phyloP scores from a whole-genome alignment of 1,139 yeast species.

The Candida tunisiensis region DNA sequence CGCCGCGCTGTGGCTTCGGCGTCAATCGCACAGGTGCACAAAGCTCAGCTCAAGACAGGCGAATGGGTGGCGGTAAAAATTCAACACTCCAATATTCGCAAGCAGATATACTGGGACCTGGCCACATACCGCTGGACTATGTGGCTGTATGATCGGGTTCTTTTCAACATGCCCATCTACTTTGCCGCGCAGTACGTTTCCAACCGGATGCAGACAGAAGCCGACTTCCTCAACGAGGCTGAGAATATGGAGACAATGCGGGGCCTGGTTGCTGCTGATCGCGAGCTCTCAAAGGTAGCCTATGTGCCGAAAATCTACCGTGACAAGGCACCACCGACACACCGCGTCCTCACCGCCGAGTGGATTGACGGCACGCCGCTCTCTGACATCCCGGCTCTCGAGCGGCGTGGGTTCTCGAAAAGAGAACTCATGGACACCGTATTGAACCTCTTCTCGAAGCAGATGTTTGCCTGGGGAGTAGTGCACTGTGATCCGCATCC shows the following conservation, averaged over 20 bases:
- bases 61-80: constrained; percentile 50
- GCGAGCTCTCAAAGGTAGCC: constrained; percentile 20
- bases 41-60: constrained; percentile 33
- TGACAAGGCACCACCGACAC: constrained; percentile 28
- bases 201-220: constrained; percentile 40
- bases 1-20: constrained; percentile 52
- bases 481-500: constrained; percentile 80
- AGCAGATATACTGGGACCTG: constrained; percentile 43
- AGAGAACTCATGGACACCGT: constrained; percentile 33
- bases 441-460: constrained; percentile 41
- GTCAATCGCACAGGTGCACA: constrained; percentile 59
- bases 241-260: constrained; percentile 28
- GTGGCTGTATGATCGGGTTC: constrained; percentile 31
- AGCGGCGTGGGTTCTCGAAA: constrained; percentile 26
- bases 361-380: constrained; percentile 63
- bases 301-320: constrained; percentile 38
- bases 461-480: constrained; percentile 58
- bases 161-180: constrained; percentile 49
- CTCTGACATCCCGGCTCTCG: constrained; percentile 27
- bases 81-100: constrained; percentile 43
- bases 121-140: constrained; percentile 37
- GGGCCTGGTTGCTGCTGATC: constrained; percentile 19
- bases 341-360: constrained; percentile 44
- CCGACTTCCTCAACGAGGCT: constrained; percentile 42
- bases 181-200: constrained; percentile 42